These are phyloP conservation scores for Vicia villosa DNA, from an alignment of 306 rosid species.

Conservation along the genomic window DNA sequence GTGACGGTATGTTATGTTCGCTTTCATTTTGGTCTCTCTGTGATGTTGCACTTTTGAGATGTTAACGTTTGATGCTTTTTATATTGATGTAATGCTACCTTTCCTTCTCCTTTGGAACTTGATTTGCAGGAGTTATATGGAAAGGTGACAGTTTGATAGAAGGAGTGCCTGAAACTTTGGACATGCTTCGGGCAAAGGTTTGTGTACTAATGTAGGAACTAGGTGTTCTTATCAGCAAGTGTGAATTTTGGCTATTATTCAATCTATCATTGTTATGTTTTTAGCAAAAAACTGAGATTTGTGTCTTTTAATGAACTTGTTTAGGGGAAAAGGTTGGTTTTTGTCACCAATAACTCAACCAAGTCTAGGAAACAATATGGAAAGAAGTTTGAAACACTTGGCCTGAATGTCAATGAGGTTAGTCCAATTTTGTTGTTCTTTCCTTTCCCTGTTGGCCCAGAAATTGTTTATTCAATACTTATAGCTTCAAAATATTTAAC, in stretches of 20 bases:
- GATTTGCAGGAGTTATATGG: slow-evolving; percentile 93
- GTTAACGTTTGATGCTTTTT: not conserved
- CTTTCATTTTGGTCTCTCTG: not conserved
- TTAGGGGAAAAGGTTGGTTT: slow-evolving; percentile 93
- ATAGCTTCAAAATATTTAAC: slow-evolving; percentile 15
- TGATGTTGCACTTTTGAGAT: not conserved
- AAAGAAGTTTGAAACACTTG: slow-evolving; percentile 97
- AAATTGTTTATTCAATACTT: slow-evolving; percentile 16
- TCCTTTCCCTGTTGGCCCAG: slow-evolving; percentile 13
- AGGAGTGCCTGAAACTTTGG: slow-evolving; percentile 96
- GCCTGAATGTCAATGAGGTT: slow-evolving; percentile 83
- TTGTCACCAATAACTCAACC: slow-evolving; percentile 97
- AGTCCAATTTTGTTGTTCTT: slow-evolving; percentile 34
- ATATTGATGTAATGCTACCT: slow-evolving; percentile 10
- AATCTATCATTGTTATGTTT: not conserved
- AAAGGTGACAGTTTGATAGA: slow-evolving; percentile 92
- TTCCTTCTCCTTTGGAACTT: slow-evolving; percentile 18
- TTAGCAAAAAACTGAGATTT: not conserved
- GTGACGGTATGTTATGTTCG: slow-evolving; percentile 62
- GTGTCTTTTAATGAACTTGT: slow-evolving; percentile 28
- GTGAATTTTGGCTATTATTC: slow-evolving; percentile 5
- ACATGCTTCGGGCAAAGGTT: slow-evolving; percentile 94
- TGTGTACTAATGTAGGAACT: slow-evolving; percentile 36
- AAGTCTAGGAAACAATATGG: slow-evolving; percentile 99
- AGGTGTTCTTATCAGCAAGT: slow-evolving; percentile 27